These are phyloP conservation scores for Podila epicladia DNA, from an alignment of 192 early-diverging fungal genomes.

Conservation along the genomic window DNA sequence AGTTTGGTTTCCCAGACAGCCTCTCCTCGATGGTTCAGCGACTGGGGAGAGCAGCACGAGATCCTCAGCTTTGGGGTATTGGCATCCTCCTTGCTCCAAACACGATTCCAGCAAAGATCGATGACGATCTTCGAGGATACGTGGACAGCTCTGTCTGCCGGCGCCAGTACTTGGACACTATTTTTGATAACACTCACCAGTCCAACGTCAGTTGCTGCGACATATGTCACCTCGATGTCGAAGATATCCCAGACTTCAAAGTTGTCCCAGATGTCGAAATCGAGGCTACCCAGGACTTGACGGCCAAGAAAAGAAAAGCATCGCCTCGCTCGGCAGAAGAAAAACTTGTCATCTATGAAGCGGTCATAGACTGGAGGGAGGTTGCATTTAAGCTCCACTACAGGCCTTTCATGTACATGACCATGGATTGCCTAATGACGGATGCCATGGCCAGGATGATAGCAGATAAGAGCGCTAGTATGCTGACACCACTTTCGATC, in stretches of 20 bases:
- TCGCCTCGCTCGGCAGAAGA: not conserved
- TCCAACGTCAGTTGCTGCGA: not conserved
- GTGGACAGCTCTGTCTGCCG: not conserved
- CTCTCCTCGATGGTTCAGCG: constrained; percentile 15
- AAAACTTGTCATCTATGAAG: not conserved
- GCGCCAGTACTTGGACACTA: constrained; percentile 1
- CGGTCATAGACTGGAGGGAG: not conserved
- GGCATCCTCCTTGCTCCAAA: constrained; percentile 12
- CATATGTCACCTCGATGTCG: not conserved
- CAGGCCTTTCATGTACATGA: not conserved
- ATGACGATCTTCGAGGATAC: not conserved
- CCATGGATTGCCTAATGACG: not conserved
- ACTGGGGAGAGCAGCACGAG: constrained; percentile 19
- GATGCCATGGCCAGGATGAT: not conserved
- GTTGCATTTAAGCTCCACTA: not conserved
- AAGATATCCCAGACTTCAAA: not conserved
- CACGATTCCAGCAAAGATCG: not conserved
- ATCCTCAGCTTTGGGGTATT: constrained; percentile 4
- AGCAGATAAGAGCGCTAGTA: not conserved
- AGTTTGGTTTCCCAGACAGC: constrained; percentile 8
- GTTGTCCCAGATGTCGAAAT: not conserved
- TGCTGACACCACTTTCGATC: not conserved
- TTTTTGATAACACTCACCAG: not conserved
- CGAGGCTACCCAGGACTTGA: not conserved
- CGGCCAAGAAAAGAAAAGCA: not conserved